Evolutionary conservation across 2,329 filamentous ascomycete species (phyloP).

Genomic region (Thielaviopsis musarum): DNA sequence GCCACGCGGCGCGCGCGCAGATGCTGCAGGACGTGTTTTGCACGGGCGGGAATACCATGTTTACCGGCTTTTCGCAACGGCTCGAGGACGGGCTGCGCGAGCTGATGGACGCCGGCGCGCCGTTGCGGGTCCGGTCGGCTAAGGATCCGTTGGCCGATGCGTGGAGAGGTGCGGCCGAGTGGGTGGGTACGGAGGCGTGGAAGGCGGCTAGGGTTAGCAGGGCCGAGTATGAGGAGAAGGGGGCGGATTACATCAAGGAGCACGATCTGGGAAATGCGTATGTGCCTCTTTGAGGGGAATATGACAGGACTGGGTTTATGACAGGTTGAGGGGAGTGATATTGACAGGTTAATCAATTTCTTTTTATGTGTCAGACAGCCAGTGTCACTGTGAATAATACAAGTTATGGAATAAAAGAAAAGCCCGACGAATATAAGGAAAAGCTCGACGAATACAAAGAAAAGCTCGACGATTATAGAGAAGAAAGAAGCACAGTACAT

Average conservation of each 20-base stretch:
- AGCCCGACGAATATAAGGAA: no score
- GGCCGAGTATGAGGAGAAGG: slow-evolving; percentile 83
- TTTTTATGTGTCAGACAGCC: no score
- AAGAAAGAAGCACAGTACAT: no score
- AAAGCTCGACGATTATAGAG: no score
- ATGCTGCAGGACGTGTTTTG: slow-evolving; percentile 80
- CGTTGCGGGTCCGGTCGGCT: slow-evolving; percentile 56
- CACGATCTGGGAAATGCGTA: slow-evolving; percentile 50
- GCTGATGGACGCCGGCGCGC: slow-evolving; percentile 51
- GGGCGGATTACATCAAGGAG: slow-evolving; percentile 81
- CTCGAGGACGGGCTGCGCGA: slow-evolving; percentile 55
- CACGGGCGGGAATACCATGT: slow-evolving; percentile 83
- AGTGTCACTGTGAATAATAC: background rate
- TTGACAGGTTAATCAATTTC: no score
- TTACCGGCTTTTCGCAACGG: slow-evolving; percentile 72
- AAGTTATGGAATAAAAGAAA: background rate
- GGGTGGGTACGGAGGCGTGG: slow-evolving; percentile 49
- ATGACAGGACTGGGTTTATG: no score
- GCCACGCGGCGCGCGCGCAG: slow-evolving; percentile 39
- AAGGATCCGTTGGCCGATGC: slow-evolving; percentile 67
- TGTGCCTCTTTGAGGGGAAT: slow-evolving; percentile 15
- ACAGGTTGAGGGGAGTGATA: no score
- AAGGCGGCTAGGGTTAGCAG: slow-evolving; percentile 52
- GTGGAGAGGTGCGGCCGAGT: slow-evolving; percentile 82
- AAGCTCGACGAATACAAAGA: no score